Percentiles rank a stretch among this genome's conserved stretches.
These are phyloP conservation scores for Mucor racemosus DNA, from an alignment of 371 early-diverging fungal genomes.

Conservation along the genomic window DNA sequence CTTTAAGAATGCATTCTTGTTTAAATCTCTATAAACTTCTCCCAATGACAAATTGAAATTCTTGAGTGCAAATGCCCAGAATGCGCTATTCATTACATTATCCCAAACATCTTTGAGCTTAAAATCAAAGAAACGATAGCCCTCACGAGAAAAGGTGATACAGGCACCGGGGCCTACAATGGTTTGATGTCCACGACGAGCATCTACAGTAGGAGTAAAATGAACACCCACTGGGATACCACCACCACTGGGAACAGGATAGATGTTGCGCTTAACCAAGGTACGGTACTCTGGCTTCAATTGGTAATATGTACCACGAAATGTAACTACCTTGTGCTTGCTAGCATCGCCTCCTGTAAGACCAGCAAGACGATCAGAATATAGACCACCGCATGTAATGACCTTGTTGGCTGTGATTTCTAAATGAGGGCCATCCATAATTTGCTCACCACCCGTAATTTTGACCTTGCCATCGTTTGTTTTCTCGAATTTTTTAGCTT, in stretches of 20 bases:
- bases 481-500: conserved; percentile 36
- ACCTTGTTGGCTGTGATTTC: conserved; percentile 37
- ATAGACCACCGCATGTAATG: conserved; percentile 50
- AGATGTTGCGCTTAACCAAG: conserved; percentile 44
- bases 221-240: conserved; percentile 53
- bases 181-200: conserved; percentile 45
- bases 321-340: conserved; percentile 39
- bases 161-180: conserved; percentile 56
- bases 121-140: conserved; percentile 46
- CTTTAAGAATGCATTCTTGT: conserved; percentile 37
- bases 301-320: conserved; percentile 50
- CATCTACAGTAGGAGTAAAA: conserved; percentile 47
- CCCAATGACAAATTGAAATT: conserved; percentile 40
- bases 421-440: conserved; percentile 35
- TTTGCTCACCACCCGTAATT: conserved; percentile 36
- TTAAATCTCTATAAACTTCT: conserved; percentile 46
- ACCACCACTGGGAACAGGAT: conserved; percentile 47
- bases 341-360: conserved; percentile 38
- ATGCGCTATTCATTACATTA: conserved; percentile 31
- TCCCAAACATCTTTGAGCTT: conserved; percentile 36
- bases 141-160: conserved; percentile 48
- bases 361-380: conserved; percentile 40
- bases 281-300: conserved; percentile 41
- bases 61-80: conserved; percentile 42
- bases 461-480: conserved; percentile 30